phyloP scores from a whole-genome alignment of 805 yeast genomes.

The Saccharomycopsis guyanensis region DNA sequence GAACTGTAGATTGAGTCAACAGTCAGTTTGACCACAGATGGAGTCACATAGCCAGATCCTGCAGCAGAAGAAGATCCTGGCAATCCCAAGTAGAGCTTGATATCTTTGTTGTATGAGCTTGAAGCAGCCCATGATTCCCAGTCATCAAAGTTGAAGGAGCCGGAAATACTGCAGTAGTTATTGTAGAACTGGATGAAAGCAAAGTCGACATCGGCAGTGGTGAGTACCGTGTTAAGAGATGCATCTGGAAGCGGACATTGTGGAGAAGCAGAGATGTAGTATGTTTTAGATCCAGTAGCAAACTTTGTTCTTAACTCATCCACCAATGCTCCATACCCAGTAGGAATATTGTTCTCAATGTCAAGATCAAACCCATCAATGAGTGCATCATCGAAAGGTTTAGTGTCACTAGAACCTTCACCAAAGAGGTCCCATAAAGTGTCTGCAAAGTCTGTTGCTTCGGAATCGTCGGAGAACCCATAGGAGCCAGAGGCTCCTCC shows the following conservation, averaged over 20 bases:
- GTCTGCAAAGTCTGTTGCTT: slow-evolving; percentile 57
- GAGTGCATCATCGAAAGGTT: slow-evolving; percentile 53
- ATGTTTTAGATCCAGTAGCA: slow-evolving; percentile 41
- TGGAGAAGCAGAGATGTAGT: slow-evolving; percentile 70
- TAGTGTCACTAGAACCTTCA: slow-evolving; percentile 25
- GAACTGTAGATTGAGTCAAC: slow-evolving; percentile 22
- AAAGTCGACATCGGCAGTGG: slow-evolving; percentile 47
- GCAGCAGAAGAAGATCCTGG: slow-evolving; percentile 61
- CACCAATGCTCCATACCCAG: slow-evolving; percentile 64
- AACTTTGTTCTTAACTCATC: slow-evolving; percentile 35
- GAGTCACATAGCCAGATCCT: slow-evolving; percentile 46
- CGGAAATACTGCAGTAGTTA: slow-evolving; percentile 38
- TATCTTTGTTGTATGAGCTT: slow-evolving; percentile 57
- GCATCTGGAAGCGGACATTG: slow-evolving; percentile 72
- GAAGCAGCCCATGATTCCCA: slow-evolving; percentile 41
- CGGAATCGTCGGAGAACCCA: slow-evolving; percentile 77
- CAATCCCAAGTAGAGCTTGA: slow-evolving; percentile 66
- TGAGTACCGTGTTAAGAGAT: slow-evolving; percentile 39
- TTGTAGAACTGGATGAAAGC: slow-evolving; percentile 63
- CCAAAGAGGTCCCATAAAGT: slow-evolving; percentile 58
- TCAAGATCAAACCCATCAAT: slow-evolving; percentile 94
- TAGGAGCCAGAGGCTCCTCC: slow-evolving; percentile 74
- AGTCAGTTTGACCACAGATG: slow-evolving; percentile 27
- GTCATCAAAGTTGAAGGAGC: slow-evolving; percentile 42
- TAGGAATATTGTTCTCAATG: slow-evolving; percentile 55